Base-by-base conservation (phyloP, 73 alveolate genomes). In the Paramecium tetraurelia region DNA sequence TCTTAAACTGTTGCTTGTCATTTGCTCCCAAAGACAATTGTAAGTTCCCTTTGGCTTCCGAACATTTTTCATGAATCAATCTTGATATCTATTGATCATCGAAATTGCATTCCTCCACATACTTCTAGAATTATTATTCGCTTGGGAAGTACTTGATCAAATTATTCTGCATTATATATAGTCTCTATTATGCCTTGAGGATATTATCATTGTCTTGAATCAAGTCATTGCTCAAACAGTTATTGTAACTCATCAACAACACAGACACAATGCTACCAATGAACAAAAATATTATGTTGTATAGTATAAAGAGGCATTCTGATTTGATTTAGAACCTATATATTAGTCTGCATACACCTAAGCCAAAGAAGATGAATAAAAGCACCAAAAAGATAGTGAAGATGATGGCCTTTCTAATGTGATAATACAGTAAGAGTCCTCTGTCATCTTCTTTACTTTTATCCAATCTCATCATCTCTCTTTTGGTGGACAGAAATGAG, bases 391-490 rank as follows among this genome's bases (percentile, higher is more conserved):
- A 36, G 6, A 36, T 9, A 18, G 72, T 77, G 10, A 77, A 77
- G 0, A 77, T 77, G 7, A 40, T 11, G 29, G 89, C 89, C 43
- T 77, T 77, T 46, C 71, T 40, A 21, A 77, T 40, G 7, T 77
- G 89, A 77, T 77, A 21, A 46, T 43, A 77, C 12, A 77, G 8
- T 1, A 77, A 10, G 3, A 77, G 35, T 41, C 72, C 89, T 77
- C 89, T 38, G 5, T 77, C 69, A 21, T 22, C 71, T 22, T 77
- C 89, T 11, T 43, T 77, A 40, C 43, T 40, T 18, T 40, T 72
- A 36, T 77, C 71, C n/a, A 77, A 14, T 77, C 89, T 77, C 36
- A 77, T 24, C 69, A 77, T 77, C 16, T 77, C 89, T 77, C 89
- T 77, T 77, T 77, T 77, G 10, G 89, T 77, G 7, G 72, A 40